Evolutionary conservation across 1,284 basidiomycete species (phyloP), one percentile per base, ranked within the genome.

Genomic region (Phellopilus nigrolimitatus): DNA sequence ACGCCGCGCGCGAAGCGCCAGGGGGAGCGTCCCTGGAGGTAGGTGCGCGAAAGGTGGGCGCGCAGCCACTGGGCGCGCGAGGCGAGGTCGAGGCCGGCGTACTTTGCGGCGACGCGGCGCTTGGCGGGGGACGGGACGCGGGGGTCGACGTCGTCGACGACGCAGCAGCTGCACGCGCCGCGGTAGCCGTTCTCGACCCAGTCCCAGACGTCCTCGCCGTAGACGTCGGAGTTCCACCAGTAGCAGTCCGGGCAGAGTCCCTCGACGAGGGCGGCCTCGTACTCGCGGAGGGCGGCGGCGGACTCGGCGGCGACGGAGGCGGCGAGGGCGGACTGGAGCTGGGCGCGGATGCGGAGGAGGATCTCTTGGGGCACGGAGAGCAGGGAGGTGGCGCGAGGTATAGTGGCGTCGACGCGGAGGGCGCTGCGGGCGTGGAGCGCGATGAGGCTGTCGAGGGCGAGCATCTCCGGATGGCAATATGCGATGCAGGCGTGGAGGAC

Each of bases 401-500:
- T 27, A 24, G 36, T 60, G 49, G 42, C 17, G 52, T 54, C 54
- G 58, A 39, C 22, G 46, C 63, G 46, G 69, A 68, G 58, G 15
- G 59, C 27, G 21, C 44, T 47, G 12, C 39, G 25, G 15, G 49
- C 51, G 6, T 53, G 59, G 27, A 57, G 46, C 33, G 45, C 37
- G 43, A 59, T 63, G 55, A 75, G 66, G 8, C 59, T 50, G 59
- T 76, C 74, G 55, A 76, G 58, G 12, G 70, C 64, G 46, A 60
- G 63, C 49, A 75, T 56, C 58, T 75, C 69, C 10, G 69, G 69
- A 28, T 78, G 74, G 17, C 73, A 46, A 53, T 68, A 58, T 9
- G 78, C 74, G 56, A 81, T 73, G 47, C 72, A 63, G 28, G 77
- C 71, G 55, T 82, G 77, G 55, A 73, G 67, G 47, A 81, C 68